Conservation (phyloP, 805 yeast genomes). For the Suhomyces sp. region DNA sequence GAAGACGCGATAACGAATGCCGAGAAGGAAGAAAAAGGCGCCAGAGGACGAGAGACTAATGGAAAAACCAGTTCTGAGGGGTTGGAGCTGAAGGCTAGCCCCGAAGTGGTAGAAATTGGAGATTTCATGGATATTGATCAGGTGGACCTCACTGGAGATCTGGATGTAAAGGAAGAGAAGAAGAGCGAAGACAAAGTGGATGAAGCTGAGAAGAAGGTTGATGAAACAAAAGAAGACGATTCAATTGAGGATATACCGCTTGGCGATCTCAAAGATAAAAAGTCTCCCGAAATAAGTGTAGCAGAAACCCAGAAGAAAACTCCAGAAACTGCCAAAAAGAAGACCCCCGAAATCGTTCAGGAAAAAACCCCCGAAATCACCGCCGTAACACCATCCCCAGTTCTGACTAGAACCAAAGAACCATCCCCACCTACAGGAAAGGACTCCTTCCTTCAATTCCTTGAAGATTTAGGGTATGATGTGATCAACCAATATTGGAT, state of each 20-base stretch:
- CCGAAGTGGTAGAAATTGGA: neutral
- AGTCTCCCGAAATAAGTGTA: neutral
- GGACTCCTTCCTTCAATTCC: slow-evolving; percentile 40
- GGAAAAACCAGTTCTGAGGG: neutral
- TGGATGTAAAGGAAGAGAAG: slow-evolving; percentile 1
- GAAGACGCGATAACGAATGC: neutral
- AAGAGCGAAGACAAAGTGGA: neutral
- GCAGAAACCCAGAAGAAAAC: neutral
- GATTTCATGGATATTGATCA: neutral
- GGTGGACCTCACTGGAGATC: neutral
- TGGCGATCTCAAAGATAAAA: neutral
- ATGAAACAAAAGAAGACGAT: neutral
- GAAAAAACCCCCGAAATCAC: neutral
- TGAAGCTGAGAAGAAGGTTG: neutral
- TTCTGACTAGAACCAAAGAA: neutral
- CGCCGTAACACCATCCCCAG: no score
- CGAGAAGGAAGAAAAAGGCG: neutral
- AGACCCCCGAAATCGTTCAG: neutral
- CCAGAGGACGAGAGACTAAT: slow-evolving; percentile 1
- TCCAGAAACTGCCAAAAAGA: neutral
- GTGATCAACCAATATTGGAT: slow-evolving; percentile 61
- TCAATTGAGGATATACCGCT: neutral
- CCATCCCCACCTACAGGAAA: slow-evolving; percentile 11
- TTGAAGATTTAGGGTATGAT: slow-evolving; percentile 71
- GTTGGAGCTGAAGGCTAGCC: neutral